Base-by-base conservation (phyloP, 495 filamentous ascomycete genomes). In the Letharia lupina region DNA sequence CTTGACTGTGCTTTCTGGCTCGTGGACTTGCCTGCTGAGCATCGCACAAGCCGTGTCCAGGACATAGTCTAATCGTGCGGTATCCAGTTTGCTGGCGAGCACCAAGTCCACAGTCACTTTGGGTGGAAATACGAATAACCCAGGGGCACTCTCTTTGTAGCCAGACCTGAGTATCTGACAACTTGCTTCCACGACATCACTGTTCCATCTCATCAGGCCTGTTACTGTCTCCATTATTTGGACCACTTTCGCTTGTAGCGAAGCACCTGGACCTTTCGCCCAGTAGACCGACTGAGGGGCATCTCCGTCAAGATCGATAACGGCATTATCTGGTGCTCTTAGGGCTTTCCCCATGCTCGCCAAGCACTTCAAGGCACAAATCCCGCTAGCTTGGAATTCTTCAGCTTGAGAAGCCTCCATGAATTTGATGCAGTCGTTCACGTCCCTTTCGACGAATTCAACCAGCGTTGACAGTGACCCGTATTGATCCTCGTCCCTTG, bases 11-110 rank as follows among this genome's bases (percentile, higher is more conserved):
- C 54, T 74, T 61, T 70, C 82, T 68, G 70, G 79, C 67, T 75
- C 76, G 7, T 78, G 78, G 20, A 83, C 80, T 44, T 91, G 83
- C 23, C 84, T 85, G 20, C 83, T 85, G 50, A 94, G 80, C 68
- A 96, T 88, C 4, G 86, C 87, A 63, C 86, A 87, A 3, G 91
- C 91, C 13, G 89, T 93, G 33, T 84, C 87, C 60, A 97, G 85
- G 11, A 96, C 82, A 45, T 83, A 83, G 54, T 88, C 87, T 31
- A 91, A 78, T 31, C 88, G 81, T n/a, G 89, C 84, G 35, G 86
- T 90, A 20, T 83, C 80, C 13, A 84, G 74, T 0, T 81, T 80
- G 60, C 87, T 84, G 47, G 81, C 80, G 39, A 84, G 80, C 31
- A 96, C 79, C 75, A 92, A 92, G 52, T 89, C 79, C 33, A 88